phyloP scores from a whole-genome alignment of 306 rosid genomes.

The Prunus davidiana region DNA sequence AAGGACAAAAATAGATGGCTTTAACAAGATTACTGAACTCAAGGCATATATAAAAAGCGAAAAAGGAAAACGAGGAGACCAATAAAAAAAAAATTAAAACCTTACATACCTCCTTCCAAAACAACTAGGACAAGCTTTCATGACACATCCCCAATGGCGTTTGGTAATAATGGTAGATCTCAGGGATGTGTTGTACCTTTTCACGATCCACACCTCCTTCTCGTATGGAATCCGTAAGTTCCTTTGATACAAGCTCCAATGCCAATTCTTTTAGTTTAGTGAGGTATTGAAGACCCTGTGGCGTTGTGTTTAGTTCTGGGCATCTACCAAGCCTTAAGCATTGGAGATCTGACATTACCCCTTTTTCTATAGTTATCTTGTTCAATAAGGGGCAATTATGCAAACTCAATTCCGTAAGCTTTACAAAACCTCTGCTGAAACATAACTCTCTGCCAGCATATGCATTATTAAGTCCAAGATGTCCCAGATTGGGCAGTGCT shows the following conservation, averaged over 20 bases:
- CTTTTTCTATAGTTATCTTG: not conserved
- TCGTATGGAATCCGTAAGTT: not conserved
- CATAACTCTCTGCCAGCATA: not conserved
- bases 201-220: not conserved
- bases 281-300: conserved; percentile 13
- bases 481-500: not conserved
- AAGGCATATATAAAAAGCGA: too few relatives aligned
- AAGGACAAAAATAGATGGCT: too few relatives aligned
- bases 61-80: too few relatives aligned
- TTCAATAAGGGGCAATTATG: not conserved
- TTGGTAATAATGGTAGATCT: too few relatives aligned
- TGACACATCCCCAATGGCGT: not conserved
- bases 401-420: not conserved
- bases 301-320: conserved; percentile 1
- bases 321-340: not conserved
- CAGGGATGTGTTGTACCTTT: not conserved
- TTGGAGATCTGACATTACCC: conserved; percentile 9
- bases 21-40: too few relatives aligned
- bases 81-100: not conserved
- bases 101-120: not conserved
- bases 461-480: not conserved
- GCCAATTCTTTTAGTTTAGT: not conserved
- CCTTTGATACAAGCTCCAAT: not conserved
- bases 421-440: conserved; percentile 3
- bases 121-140: not conserved